A percentile compares a stretch with the other conserved stretches of the same genome.
These are phyloP conservation scores for Spergularia azorica DNA, from an alignment of 179 eudicot species.

Conservation along the genomic window DNA sequence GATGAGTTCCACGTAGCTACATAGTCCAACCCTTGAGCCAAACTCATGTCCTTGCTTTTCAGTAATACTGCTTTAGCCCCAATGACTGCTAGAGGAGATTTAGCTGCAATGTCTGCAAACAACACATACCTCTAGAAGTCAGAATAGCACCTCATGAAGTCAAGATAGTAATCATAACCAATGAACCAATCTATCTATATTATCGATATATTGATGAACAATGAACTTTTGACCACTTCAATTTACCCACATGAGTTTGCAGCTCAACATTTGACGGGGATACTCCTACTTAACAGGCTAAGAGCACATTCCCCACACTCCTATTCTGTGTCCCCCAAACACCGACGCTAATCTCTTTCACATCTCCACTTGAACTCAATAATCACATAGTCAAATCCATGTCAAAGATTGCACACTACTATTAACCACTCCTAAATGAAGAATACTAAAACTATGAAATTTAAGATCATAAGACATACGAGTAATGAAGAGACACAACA, in stretches of 20 bases:
- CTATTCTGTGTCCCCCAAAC: background rate
- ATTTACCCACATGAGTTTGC: background rate
- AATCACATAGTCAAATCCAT: background rate
- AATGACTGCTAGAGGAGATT: conserved; percentile 80
- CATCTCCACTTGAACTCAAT: background rate
- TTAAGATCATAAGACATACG: too few relatives aligned
- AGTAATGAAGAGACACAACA: too few relatives aligned
- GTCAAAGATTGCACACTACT: background rate
- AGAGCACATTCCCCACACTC: background rate
- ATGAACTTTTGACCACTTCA: background rate
- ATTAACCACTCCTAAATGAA: background rate
- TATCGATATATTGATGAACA: background rate
- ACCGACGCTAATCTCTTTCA: background rate
- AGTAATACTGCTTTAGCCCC: conserved; percentile 83
- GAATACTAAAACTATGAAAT: too few relatives aligned
- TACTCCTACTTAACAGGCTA: background rate
- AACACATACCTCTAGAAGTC: background rate
- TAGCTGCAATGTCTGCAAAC: conserved; percentile 68
- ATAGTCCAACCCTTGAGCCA: conserved; percentile 87
- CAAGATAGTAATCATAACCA: background rate
- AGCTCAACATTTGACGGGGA: background rate
- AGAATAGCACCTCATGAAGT: background rate
- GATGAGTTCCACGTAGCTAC: conserved; percentile 94
- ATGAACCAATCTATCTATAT: background rate
- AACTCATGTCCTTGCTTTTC: conserved; percentile 55